Evolutionary conservation across 2,329 filamentous ascomycete genomes (phyloP).

Genomic region (Aureobasidium lini): DNA sequence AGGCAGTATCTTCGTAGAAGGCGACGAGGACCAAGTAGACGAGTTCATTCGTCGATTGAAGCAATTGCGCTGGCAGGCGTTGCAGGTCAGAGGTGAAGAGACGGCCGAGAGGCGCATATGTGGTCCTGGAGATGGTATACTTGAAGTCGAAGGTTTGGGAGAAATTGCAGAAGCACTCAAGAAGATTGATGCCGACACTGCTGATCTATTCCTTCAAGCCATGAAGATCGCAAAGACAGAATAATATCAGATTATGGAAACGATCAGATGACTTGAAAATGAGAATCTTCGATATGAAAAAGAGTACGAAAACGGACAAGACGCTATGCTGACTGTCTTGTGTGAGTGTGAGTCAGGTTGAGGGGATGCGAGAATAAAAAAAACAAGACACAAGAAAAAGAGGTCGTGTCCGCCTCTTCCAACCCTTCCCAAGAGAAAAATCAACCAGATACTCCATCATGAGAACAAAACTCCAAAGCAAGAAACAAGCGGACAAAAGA

Average conservation of each 20-base stretch:
- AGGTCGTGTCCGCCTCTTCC: neutral
- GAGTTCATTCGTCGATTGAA: slow-evolving; percentile 17
- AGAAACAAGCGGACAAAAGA: slow-evolving; percentile 2
- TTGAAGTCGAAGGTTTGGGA: slow-evolving; percentile 16
- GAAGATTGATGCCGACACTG: slow-evolving; percentile 5
- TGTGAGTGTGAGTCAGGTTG: neutral
- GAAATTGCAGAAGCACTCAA: slow-evolving; percentile 14
- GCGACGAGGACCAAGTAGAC: slow-evolving; percentile 12
- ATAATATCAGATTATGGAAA: neutral
- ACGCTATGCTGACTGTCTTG: neutral
- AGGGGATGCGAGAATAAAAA: neutral
- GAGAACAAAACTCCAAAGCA: neutral
- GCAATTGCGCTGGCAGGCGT: slow-evolving; percentile 16
- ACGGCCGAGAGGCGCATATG: neutral
- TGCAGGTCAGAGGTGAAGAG: slow-evolving; percentile 17
- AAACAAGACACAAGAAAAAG: neutral
- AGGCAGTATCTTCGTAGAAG: slow-evolving; percentile 16
- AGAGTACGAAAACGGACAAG: slow-evolving; percentile 5
- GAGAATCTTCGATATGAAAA: neutral
- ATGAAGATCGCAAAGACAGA: slow-evolving; percentile 17
- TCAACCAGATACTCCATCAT: slow-evolving; percentile 7
- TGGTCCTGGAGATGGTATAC: slow-evolving; percentile 11
- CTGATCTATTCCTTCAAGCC: slow-evolving; percentile 16
- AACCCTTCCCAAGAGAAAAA: neutral
- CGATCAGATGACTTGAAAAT: neutral